These are phyloP conservation scores for Aphanoascus verrucosus DNA, from an alignment of 2,329 filamentous ascomycete genomes.

Conservation along the genomic window DNA sequence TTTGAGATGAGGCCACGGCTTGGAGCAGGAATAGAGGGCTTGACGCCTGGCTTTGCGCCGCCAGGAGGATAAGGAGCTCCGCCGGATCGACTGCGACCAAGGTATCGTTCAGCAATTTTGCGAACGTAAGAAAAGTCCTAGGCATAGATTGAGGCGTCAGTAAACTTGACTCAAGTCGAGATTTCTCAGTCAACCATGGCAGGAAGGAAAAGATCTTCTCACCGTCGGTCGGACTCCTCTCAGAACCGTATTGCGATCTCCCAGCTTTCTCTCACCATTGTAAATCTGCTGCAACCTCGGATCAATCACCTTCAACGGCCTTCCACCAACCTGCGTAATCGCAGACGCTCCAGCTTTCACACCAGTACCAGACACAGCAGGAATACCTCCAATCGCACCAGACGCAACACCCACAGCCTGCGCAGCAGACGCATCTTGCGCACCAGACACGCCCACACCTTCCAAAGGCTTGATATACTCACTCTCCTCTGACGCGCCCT, in stretches of 20 bases:
- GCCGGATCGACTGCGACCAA: slow-evolving; percentile 44
- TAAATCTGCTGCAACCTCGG: slow-evolving; percentile 80
- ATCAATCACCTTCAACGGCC: slow-evolving; percentile 61
- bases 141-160: background rate
- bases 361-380: slow-evolving; percentile 28
- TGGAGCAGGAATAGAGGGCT: slow-evolving; percentile 26
- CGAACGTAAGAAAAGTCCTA: slow-evolving; percentile 92
- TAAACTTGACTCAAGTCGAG: background rate
- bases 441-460: slow-evolving; percentile 42
- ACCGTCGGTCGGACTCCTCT: slow-evolving; percentile 82
- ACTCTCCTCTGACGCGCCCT: slow-evolving; percentile 78
- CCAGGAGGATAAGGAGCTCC: slow-evolving; percentile 27
- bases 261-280: slow-evolving; percentile 79
- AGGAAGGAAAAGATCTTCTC: slow-evolving; percentile 20
- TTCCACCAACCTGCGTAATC: slow-evolving; percentile 30
- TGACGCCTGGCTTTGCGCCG: slow-evolving; percentile 23
- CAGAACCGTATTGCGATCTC: slow-evolving; percentile 80
- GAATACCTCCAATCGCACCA: slow-evolving; percentile 38
- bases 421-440: slow-evolving; percentile 33
- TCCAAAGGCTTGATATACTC: slow-evolving; percentile 84
- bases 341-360: slow-evolving; percentile 33
- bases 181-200: background rate
- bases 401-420: slow-evolving; percentile 42
- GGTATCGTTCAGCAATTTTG: slow-evolving; percentile 70
- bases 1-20: slow-evolving; percentile 32